A percentile compares a stretch with the other conserved stretches of the same genome.
Conservation (phyloP, 2,329 filamentous ascomycete species). For the Byssochlamys sp. region DNA sequence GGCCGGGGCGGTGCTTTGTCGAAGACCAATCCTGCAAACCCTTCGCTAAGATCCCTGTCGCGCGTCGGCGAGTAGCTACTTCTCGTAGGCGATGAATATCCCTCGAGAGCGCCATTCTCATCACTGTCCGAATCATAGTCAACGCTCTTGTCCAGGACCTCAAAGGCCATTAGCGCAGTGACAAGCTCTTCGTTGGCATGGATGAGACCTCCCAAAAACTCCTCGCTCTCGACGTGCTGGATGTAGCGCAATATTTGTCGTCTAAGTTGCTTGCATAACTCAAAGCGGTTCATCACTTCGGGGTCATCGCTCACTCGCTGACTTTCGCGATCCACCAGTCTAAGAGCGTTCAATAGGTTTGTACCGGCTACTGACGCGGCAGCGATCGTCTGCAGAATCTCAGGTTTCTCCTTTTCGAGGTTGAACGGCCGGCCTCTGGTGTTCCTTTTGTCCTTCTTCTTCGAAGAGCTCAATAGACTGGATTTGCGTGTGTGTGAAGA, state of each 20-base stretch:
- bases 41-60: constrained; percentile 18
- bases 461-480: constrained; percentile 26
- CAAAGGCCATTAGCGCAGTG: constrained; percentile 82
- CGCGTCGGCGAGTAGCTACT: constrained; percentile 2
- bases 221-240: constrained; percentile 78
- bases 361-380: constrained; percentile 83
- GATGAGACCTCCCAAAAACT: constrained; percentile 82
- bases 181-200: constrained; percentile 96
- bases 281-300: constrained; percentile 66
- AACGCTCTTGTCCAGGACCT: constrained; percentile 66
- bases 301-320: constrained; percentile 80
- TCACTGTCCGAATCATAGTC: constrained; percentile 58
- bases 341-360: constrained; percentile 76
- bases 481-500: constrained; percentile 26
- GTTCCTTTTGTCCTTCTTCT: constrained; percentile 47
- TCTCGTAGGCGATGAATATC: constrained; percentile 18
- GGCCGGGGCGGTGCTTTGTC: constrained; percentile 35
- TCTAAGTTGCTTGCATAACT: constrained; percentile 74
- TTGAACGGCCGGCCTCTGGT: constrained; percentile 56
- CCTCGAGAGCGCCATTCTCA: constrained; percentile 38
- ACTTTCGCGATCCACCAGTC: constrained; percentile 79
- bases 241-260: constrained; percentile 84
- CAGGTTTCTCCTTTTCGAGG: constrained; percentile 74
- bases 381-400: constrained; percentile 80
- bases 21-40: constrained; percentile 26